Percentiles rank a stretch among this genome's conserved stretches.
phyloP scores from a whole-genome alignment of 345 rosid genomes.

The Excoecaria agallocha region DNA sequence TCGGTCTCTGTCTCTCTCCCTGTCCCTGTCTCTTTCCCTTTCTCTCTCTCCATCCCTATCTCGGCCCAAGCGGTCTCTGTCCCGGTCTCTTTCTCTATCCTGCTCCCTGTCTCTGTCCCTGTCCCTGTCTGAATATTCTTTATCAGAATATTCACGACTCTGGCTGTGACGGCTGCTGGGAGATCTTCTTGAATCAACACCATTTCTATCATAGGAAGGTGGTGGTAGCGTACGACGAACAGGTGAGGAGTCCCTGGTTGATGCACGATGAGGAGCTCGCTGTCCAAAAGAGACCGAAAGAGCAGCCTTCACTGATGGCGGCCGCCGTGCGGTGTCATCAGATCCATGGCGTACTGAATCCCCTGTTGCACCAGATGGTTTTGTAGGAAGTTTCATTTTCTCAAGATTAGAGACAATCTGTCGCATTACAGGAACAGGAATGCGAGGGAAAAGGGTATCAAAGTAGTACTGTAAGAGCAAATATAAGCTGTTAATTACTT shows the following conservation, averaged over 20 bases:
- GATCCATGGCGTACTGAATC: slow-evolving; percentile 73
- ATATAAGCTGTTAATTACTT: slow-evolving; percentile 4
- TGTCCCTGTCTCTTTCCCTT: slow-evolving; percentile 35
- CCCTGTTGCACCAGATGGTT: slow-evolving; percentile 84
- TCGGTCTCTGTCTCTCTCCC: slow-evolving; percentile 23
- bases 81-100: slow-evolving; percentile 36
- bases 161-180: slow-evolving; percentile 56
- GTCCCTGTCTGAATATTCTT: slow-evolving; percentile 49
- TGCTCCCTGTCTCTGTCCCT: slow-evolving; percentile 40
- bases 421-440: slow-evolving; percentile 93
- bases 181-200: slow-evolving; percentile 54
- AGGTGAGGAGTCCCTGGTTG: slow-evolving; percentile 96
- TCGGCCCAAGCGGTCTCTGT: slow-evolving; percentile 19
- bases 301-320: slow-evolving; percentile 99
- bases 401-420: slow-evolving; percentile 76
- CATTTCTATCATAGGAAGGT: slow-evolving; percentile 51
- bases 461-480: slow-evolving; percentile 76
- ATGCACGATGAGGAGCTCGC: slow-evolving; percentile 99
- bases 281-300: slow-evolving; percentile 99
- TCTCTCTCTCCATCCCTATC: slow-evolving; percentile 7
- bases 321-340: slow-evolving; percentile 94
- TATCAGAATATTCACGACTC: slow-evolving; percentile 68
- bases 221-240: slow-evolving; percentile 78
- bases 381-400: slow-evolving; percentile 80
- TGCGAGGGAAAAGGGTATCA: slow-evolving; percentile 92